Base-by-base conservation (phyloP, 306 rosid species). In the Fragaria ananassa region DNA sequence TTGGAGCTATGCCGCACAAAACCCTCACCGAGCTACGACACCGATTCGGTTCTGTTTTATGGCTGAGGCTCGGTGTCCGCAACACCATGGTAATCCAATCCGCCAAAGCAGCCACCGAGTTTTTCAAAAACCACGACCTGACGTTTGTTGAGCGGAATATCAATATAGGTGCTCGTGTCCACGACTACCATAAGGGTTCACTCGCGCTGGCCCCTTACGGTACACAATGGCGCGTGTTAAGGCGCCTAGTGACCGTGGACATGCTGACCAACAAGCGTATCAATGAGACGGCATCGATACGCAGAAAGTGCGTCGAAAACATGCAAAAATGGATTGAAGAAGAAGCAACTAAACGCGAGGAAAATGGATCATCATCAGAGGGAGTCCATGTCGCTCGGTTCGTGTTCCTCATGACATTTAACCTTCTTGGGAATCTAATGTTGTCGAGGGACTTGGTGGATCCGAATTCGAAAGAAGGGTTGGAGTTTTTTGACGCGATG, bases 41-140 rank as follows among this genome's bases (percentile, higher is more conserved):
- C 29, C 66, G 61, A 10, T 70, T 80, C 47, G 89, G 86, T 10
- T 82, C 85, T 6, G 78, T 88, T 19, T 37, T 86, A 10, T 79
- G 90, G 89, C 86, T 88, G 61, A 75, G 50, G 56, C 31, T 89
- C 1, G 93, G 90, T 0, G 54, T 84, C 54, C 75, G 72, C 5
- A 86, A 89, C 81, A 81, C 90, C 41, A 68, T 89, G 82, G 89
- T 74, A 0, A 81, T 89, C 66, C 90, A 82, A 62, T 82, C 89
- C 0, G 73, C 83, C 41, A 66, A 74, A 45, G 54, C 87, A 1
- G 84, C 88, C 71, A 29, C 81, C 8, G 78, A 70, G 8, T 79
- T 88, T n/a, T 88, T 88, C 85, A 86, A 88, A 34, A 46, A 71
- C 79, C 89, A 89, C 75, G 93, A 89, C 63, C 79, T 70, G 10